Evolutionary conservation across 352 stramenopile species (phyloP).

Genomic region (Phytophthora pisi): DNA sequence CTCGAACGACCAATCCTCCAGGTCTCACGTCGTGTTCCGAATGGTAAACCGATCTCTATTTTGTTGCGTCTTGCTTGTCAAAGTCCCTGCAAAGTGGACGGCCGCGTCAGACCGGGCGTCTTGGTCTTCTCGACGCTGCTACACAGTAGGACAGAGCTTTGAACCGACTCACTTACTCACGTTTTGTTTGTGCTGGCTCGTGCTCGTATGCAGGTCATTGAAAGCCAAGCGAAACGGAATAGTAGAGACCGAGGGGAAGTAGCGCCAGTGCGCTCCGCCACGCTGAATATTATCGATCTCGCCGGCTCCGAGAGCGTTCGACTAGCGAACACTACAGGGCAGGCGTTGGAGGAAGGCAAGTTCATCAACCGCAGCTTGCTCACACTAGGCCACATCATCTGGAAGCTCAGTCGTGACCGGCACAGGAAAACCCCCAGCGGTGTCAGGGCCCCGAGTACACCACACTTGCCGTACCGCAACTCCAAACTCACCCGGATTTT

Average conservation of each 20-base stretch:
- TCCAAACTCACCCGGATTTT: conserved; percentile 98
- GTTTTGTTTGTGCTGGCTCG: conserved; percentile 18
- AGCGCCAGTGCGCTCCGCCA: conserved; percentile 68
- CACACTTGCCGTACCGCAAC: conserved; percentile 97
- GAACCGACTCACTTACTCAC: conserved; percentile 37
- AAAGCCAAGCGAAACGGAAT: conserved; percentile 65
- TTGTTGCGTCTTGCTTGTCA: conserved; percentile 20
- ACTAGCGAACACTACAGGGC: conserved; percentile 76
- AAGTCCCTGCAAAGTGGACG: conserved; percentile 21
- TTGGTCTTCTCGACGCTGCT: conserved; percentile 13
- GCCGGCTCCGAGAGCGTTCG: conserved; percentile 89
- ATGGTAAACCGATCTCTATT: conserved; percentile 42
- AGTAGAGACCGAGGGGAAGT: conserved; percentile 31
- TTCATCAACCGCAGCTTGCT: conserved; percentile 93
- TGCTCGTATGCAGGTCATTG: conserved; percentile 56
- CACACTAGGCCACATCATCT: conserved; percentile 94
- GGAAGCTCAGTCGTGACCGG: conserved; percentile 86
- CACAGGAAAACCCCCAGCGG: conserved; percentile 27
- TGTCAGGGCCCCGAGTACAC: conserved; percentile 21
- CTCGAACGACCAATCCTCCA: conserved; percentile 80
- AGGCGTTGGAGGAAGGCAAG: conserved; percentile 83
- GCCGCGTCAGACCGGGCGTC: conserved; percentile 23
- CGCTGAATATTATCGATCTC: conserved; percentile 91
- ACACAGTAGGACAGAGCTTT: conserved; percentile 28
- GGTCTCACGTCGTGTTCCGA: conserved; percentile 80